A percentile compares a stretch with the other conserved stretches of the same genome.
phyloP scores from a whole-genome alignment of 2,329 filamentous ascomycete genomes.

The Aspergillus ochraceoroseus region DNA sequence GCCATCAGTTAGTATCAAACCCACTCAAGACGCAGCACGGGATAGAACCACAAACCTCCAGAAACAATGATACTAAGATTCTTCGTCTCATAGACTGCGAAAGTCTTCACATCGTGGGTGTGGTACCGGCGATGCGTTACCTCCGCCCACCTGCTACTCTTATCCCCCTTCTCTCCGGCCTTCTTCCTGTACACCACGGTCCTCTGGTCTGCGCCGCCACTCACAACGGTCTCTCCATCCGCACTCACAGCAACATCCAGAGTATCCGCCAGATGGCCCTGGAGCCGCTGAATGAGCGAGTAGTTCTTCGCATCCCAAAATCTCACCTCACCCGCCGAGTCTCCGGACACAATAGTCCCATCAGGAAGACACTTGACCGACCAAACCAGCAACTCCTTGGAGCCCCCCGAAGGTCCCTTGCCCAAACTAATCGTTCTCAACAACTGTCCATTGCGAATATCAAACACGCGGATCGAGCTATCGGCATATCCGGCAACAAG shows the following conservation, averaged over 20 bases:
- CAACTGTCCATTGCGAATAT: slow-evolving; percentile 70
- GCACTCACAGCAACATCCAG: slow-evolving; percentile 77
- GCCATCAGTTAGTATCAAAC: slow-evolving; percentile 11
- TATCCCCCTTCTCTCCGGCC: slow-evolving; percentile 47
- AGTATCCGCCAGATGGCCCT: slow-evolving; percentile 83
- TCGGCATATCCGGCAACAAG: slow-evolving; percentile 93
- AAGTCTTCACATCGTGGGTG: slow-evolving; percentile 88
- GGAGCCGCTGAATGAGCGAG: slow-evolving; percentile 77
- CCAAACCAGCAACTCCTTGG: slow-evolving; percentile 88
- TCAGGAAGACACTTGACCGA: slow-evolving; percentile 81
- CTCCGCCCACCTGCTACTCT: slow-evolving; percentile 69
- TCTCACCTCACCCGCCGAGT: slow-evolving; percentile 87
- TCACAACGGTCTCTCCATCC: slow-evolving; percentile 77
- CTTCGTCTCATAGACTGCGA: slow-evolving; percentile 81
- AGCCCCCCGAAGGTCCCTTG: slow-evolving; percentile 67
- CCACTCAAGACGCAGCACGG: background rate
- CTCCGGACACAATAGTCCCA: slow-evolving; percentile 87
- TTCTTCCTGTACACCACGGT: slow-evolving; percentile 74
- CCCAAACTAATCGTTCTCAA: slow-evolving; percentile 82
- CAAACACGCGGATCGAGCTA: slow-evolving; percentile 86
- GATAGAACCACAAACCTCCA: slow-evolving; percentile 62
- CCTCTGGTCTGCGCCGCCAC: slow-evolving; percentile 84
- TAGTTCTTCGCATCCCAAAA: slow-evolving; percentile 94
- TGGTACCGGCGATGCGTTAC: slow-evolving; percentile 83
- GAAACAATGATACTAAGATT: slow-evolving; percentile 83